Evolutionary conservation across 1,139 yeast genomes (phyloP), one percentile per base, ranked within the genome.

Genomic region (Zygoascus sp.): DNA sequence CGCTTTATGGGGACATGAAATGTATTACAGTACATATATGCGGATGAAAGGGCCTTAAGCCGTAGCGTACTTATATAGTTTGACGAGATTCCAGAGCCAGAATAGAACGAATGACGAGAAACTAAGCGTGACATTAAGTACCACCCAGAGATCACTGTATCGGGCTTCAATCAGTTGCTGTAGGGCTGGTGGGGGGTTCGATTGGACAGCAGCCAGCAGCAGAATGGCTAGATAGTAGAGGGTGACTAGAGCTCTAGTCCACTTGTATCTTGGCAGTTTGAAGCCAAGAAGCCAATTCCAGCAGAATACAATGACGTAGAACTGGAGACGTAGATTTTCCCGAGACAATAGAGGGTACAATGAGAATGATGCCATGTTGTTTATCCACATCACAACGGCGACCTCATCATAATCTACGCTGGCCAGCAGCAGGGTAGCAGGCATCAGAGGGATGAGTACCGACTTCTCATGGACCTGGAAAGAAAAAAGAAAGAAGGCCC

Each of bases 401-500:
- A 80, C 80, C 40, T 80, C 77, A 36, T 76, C 67, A 36, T 40
- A 34, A 13, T 30, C n/a, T 4, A 50, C 22, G 32, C 77, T 72
- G 19, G 85, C 75, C 50, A 80, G 74, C 16, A 88, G 65, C 46
- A 92, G 69, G 0, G 94, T 79, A 3, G 88, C 79, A 3, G 98
- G 98, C 58, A 92, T 65, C 52, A 94, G 72, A 0, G 98, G 97
- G 2, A 94, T 75, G 50, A 94, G 69, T 4, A 94, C 90, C 0
- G 89, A 81, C 68, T 92, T 87, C 64, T 92, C 98, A 63, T 94
- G 98, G 3, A 92, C 98, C 63, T 92, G 97, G 70, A 88, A 94
- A 21, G 96, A 84, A 62, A 92, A 92, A 43, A 94, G 71, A 62
- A 75, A 94, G 62, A 92, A 94, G 0, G 95, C 83, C 81, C 95